phyloP scores from a whole-genome alignment of 176 grass and related monocot genomes.

The Triticum aestivum region IWGSC_CS_RefSeq_v2.1 NC_057794.1:411451705-411452204 shows the following conservation, averaged over 20 bases:
- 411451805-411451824: conserved; percentile 9
- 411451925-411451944: background rate
- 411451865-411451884: conserved; percentile 20
- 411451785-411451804: conserved; percentile 29
- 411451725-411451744: conserved; percentile 26
- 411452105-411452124: conserved; percentile 78
- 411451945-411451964: conserved; percentile 27
- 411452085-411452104: conserved; percentile 85
- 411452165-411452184: conserved; percentile 27
- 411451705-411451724: conserved; percentile 12
- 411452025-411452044: conserved; percentile 30
- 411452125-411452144: conserved; percentile 72
- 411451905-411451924: conserved; percentile 32
- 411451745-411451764: conserved; percentile 37
- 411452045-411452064: conserved; percentile 26
- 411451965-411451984: conserved; percentile 59
- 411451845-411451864: conserved; percentile 18
- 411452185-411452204: background rate
- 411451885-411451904: background rate
- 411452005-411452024: conserved; percentile 12
- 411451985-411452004: conserved; percentile 37
- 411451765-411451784: conserved; percentile 21
- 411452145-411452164: conserved; percentile 88
- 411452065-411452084: conserved; percentile 65
- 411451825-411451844: conserved; percentile 19